These are phyloP conservation scores for Clavispora asparagi DNA, from an alignment of 805 yeast genomes.

Conservation along the genomic window DNA sequence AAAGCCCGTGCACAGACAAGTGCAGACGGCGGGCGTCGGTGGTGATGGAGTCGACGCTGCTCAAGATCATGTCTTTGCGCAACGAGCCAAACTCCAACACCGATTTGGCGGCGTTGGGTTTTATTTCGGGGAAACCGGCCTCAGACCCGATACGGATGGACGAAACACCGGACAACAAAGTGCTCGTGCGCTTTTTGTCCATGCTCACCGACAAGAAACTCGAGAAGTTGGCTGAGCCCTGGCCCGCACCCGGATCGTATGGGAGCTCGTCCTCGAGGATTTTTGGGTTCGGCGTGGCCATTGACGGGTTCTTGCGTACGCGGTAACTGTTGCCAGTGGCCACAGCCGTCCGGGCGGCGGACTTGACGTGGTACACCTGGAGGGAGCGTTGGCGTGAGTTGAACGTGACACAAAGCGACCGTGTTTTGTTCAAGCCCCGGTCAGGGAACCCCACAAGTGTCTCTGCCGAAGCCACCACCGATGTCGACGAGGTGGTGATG, in stretches of 20 bases:
- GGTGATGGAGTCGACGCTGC: constrained; percentile 47
- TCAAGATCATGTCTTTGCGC: constrained; percentile 66
- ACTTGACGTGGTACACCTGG: constrained; percentile 51
- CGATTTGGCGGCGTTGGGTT: constrained; percentile 7
- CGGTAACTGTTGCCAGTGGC: constrained; percentile 3
- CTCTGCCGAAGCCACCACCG: constrained; percentile 57
- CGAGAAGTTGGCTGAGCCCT: constrained; percentile 2
- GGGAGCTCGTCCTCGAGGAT: constrained; percentile 37
- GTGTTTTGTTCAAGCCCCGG: constrained; percentile 25
- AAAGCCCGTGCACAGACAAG: constrained; percentile 34
- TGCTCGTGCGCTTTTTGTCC: constrained; percentile 41
- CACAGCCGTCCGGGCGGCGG: constrained; percentile 19
- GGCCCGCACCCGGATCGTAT: constrained; percentile 5
- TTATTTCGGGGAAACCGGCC: constrained; percentile 22
- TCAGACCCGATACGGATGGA: constrained; percentile 42
- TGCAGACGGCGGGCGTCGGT: constrained; percentile 23
- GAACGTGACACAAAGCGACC: constrained; percentile 52
- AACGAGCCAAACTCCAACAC: constrained; percentile 30
- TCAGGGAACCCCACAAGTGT: constrained; percentile 52
- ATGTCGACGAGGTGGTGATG: constrained; percentile 64
- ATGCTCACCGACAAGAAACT: constrained; percentile 27
- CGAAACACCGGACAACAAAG: constrained; percentile 37
- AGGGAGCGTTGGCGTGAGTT: constrained; percentile 42
- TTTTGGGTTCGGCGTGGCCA: constrained; percentile 39
- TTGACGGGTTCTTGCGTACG: constrained; percentile 23